Evolutionary conservation across 2,329 filamentous ascomycete species (phyloP), one percentile per base, ranked within the genome.

Genomic region (Aspergillus arachidicola): DNA sequence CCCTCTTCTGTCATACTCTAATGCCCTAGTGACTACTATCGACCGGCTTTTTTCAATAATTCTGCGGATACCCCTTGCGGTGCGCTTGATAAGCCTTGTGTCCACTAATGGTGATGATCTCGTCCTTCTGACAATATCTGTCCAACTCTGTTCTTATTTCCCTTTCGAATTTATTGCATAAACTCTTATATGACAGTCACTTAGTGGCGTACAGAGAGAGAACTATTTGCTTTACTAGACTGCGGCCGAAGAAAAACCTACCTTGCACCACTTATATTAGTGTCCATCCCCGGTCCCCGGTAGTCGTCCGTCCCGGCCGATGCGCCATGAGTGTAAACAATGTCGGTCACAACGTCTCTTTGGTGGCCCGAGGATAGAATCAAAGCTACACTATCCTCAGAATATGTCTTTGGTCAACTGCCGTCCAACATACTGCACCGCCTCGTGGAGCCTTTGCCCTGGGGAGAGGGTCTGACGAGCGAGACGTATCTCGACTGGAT

Each of bases 401-500:
- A 79, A 41, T 82, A 77, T 64, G 72, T 83, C 57, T 72, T 79
- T 54, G 67, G 70, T 45, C 71, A 75, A 46, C 69, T 78, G 19
- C 73, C 70, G n/a, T 69, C 73, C n/a, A 70, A 76, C 6, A 72
- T 76, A 59, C 72, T 79, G 23, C 71, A 75, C 6, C 74, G 73
- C 16, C 72, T 80, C 6, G 76, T 81, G 41, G 73, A 76, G 56
- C 72, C 76, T 6, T 71, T 76, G 11, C 72, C 75, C 19, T 81
- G 79, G 74, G 81, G 80, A 4, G 80, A 81, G 56, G 80, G 78
- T 12, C 63, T 82, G 60, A 82, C 81, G 28, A 80, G 79, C 58
- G 79, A 82, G 66, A 81, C 79, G 4, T 89, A 89, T 68, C 82
- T 89, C 69, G 86, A 89, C 72, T 89, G 86, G 85, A 88, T 89